Evolutionary conservation across 2,329 filamentous ascomycete genomes (phyloP), one percentile per base, ranked within the genome.

Genomic region (Ophiostoma piceae): DNA sequence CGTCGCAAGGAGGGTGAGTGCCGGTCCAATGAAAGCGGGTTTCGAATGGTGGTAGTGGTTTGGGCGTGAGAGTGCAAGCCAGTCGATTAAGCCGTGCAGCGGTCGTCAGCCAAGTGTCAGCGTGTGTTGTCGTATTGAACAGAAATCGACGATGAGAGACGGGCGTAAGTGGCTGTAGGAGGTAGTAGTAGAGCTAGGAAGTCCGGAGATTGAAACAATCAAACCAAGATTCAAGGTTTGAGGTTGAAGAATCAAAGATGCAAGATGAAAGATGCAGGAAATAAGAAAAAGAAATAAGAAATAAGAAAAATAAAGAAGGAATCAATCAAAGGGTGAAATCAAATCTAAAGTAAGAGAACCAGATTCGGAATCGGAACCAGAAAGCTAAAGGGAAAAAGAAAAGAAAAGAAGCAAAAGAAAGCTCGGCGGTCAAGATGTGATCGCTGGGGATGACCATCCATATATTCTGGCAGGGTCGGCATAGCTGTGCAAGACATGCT

Each of bases 1-100:
- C 37, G 69, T 65, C 39, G 69, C 47, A 54, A 57, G 69, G 12
- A 65, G 26, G 22, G 35, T 54, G 66, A 65, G 62, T 64, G 54
- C 66, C 12, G 43, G 66, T 41, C 66, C 66, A 67, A 67, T 67
- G 41, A 47, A 47, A 67, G 39, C 66, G 66, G 43, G 29, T 29
- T 67, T 32, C 22, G 41, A 16, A n/a, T n/a, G 8, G 66, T 51
- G 66, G 16, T 67, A 26, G 66, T 35, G 41, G n/a, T 32, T 47
- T 47, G 65, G 37, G 65, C 39, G 65, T 43, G 12, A 41, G 65
- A 12, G 32, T 64, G 60, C 2, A 64, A 64, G 60, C 32, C 60
- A 37, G 60, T 64, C 60, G 29, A 64, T 37, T n/a, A 57, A 64
- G 16, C 60, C 60, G 32, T 35, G 60, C 60, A 37, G 60, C 60